Conservation (phyloP, 768 basidiomycete genomes). For the Lactarius sp. region DNA sequence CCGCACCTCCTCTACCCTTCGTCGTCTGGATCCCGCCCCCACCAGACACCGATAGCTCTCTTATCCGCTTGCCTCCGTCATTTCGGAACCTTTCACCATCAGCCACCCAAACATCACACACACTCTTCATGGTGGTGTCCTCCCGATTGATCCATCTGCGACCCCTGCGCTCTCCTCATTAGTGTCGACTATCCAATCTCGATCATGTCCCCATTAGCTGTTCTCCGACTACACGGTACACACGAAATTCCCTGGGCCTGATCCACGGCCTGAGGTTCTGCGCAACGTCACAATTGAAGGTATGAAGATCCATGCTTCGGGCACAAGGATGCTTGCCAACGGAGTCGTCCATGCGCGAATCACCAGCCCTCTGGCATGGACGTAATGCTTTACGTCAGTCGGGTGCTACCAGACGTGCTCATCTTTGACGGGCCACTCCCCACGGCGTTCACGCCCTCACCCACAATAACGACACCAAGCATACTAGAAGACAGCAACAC, state of each 20-base stretch:
- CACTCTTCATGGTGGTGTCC: constrained; percentile 48
- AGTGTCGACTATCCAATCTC: constrained; percentile 51
- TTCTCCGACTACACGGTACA: constrained; percentile 39
- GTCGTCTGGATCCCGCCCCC: constrained; percentile 45
- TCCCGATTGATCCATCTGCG: constrained; percentile 44
- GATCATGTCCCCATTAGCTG: constrained; percentile 48
- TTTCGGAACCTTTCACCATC: constrained; percentile 51
- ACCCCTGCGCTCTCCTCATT: constrained; percentile 46
- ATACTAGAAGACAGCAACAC: not conserved
- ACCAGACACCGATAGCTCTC: constrained; percentile 18
- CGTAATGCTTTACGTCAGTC: constrained; percentile 55
- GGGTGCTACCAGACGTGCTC: constrained; percentile 69
- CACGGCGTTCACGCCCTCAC: not conserved
- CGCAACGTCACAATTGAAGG: constrained; percentile 68
- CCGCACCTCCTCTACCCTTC: constrained; percentile 58
- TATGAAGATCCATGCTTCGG: constrained; percentile 62
- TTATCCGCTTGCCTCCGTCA: constrained; percentile 51
- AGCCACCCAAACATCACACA: constrained; percentile 68
- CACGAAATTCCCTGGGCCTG: constrained; percentile 50
- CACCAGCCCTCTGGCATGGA: constrained; percentile 62
- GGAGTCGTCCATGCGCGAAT: constrained; percentile 54
- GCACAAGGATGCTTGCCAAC: constrained; percentile 53
- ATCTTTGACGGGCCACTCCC: constrained; percentile 57
- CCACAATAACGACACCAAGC: not conserved
- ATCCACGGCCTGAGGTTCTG: constrained; percentile 59